phyloP scores from a whole-genome alignment of 331 rosid genomes.

The Rosa hybrid region DNA sequence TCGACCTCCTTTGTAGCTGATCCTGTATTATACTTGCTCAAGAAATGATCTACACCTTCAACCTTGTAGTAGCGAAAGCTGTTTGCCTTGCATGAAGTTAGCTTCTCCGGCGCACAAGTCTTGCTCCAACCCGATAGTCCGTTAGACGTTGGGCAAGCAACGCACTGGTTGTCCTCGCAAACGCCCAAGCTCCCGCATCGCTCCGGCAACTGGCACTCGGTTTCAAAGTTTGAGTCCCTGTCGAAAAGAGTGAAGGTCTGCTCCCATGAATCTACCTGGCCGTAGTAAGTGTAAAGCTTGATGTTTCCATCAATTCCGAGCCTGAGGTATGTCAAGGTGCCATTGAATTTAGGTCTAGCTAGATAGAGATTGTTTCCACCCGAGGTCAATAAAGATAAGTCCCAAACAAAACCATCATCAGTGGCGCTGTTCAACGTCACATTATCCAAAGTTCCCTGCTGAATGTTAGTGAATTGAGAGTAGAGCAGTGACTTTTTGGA shows the following conservation, averaged over 20 bases:
- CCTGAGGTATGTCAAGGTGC: conserved; percentile 45
- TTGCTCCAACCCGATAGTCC: conserved; percentile 61
- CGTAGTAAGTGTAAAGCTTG: conserved; percentile 46
- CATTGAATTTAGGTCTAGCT: conserved; percentile 51
- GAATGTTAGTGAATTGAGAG: conserved; percentile 23
- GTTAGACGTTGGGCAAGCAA: conserved; percentile 50
- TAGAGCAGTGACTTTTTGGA: conserved; percentile 46
- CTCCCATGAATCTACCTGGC: conserved; percentile 48
- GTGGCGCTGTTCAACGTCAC: conserved; percentile 32
- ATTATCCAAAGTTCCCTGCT: conserved; percentile 26
- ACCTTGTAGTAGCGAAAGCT: conserved; percentile 49
- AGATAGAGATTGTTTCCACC: conserved; percentile 9
- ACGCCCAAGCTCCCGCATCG: conserved; percentile 53
- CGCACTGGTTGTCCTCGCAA: conserved; percentile 62
- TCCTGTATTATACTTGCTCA: conserved; percentile 41
- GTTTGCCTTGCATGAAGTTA: conserved; percentile 32
- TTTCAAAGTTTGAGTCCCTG: conserved; percentile 33
- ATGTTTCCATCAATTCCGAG: conserved; percentile 67
- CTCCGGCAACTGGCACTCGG: conserved; percentile 58
- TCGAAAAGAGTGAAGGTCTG: conserved; percentile 48
- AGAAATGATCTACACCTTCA: conserved; percentile 55
- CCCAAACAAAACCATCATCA: conserved; percentile 30
- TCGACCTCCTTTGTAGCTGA: conserved; percentile 31
- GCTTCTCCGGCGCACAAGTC: conserved; percentile 39
- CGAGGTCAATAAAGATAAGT: conserved; percentile 4